Conservation (phyloP, 139 green algal genomes). For the Chlamydomonas incerta region DNA sequence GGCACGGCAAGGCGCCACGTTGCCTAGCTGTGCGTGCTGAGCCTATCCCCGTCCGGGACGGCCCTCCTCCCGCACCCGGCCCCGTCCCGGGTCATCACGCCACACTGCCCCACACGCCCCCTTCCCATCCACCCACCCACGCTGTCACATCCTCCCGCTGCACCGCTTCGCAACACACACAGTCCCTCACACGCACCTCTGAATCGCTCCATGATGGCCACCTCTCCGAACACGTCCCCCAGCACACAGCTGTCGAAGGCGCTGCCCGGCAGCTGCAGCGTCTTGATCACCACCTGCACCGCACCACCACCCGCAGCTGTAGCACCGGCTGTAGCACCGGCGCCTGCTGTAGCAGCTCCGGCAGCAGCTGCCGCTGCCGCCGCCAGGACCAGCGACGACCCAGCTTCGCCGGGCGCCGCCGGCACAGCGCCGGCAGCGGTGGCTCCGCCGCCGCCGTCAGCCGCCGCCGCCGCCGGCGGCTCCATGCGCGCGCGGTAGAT, state of each 20-base stretch:
- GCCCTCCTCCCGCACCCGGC: too few species aligned
- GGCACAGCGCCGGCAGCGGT: neutral
- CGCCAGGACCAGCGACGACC: neutral
- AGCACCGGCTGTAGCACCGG: neutral
- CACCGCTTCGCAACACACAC: too few species aligned
- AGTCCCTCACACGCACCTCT: too few species aligned
- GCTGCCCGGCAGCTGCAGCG: constrained; percentile 68
- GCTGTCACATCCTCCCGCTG: too few species aligned
- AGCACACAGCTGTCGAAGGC: constrained; percentile 68
- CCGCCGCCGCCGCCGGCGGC: neutral
- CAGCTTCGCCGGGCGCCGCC: neutral
- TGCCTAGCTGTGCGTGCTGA: too few species aligned
- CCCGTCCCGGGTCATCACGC: too few species aligned
- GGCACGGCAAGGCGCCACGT: too few species aligned
- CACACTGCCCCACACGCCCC: too few species aligned
- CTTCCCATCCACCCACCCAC: too few species aligned
- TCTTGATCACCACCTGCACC: constrained; percentile 67
- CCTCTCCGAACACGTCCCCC: constrained; percentile 79
- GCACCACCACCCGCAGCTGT: neutral
- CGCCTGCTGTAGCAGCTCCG: too few species aligned
- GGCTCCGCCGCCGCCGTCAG: too few species aligned
- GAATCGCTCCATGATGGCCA: constrained; percentile 76
- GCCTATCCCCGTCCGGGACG: neutral
- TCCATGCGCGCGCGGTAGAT: constrained; percentile 63
- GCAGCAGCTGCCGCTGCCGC: neutral